Evolutionary conservation across 768 basidiomycete species (phyloP), one percentile per base, ranked within the genome.

Genomic region (Plicaturopsis crispa): DNA sequence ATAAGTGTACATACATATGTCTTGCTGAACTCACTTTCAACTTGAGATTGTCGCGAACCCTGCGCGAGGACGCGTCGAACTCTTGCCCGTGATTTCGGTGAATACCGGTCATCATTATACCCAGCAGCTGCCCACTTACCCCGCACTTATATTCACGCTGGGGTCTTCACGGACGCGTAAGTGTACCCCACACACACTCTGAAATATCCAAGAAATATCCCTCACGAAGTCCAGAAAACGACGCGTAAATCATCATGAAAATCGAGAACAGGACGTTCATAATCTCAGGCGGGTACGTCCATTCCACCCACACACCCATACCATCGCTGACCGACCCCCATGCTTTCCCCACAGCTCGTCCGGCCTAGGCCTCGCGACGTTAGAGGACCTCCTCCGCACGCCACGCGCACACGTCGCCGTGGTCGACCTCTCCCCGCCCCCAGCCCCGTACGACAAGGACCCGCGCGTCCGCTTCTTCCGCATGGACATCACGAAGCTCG

Each of bases 311-410:
- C 13, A 23, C 35, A 24, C 31, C 17, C 24, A 23, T 34, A 26
- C 4, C 6, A 36, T 33, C 5, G 35, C 7, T 40, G 13, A 35
- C 36, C n/a, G 28, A 36, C 16, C 28, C 19, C 26, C 21, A 12
- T 36, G 10, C 17, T 31, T 11, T 41, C 18, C n/a, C n/a, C n/a
- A n/a, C 42, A 78, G 75, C 11, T 74, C 74, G 13, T 74, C 73
- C 16, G 77, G 77, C 17, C 62, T 78, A 8, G 77, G 77, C 13
- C 63, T 76, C 6, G 70, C 72, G 4, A 73, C 75, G 3, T 71
- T 65, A 5, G 52, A 61, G 4, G 62, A 62, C 37, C 63, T 81
- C 22, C 59, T 72, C 24, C n/a, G n/a, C n/a, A 46, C 58, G 2
- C 55, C 60, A 8, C 55, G 63, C 6, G 74, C 66, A 4, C 69